Percentiles rank a stretch among this genome's conserved stretches.
phyloP scores from a whole-genome alignment of 331 rosid species.

The Dryas integrifolia region DNA sequence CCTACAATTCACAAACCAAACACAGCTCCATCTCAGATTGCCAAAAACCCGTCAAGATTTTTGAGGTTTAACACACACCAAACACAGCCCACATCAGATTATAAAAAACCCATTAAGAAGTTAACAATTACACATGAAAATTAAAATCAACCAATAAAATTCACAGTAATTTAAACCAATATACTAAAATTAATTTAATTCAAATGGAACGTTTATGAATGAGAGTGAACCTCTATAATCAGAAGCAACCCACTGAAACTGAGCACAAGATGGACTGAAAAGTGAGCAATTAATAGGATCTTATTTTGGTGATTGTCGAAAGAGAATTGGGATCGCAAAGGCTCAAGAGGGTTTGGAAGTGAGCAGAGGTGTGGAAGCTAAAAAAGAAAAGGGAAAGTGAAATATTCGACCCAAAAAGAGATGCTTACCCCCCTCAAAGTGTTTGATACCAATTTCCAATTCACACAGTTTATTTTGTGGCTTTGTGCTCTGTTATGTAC shows the following conservation, averaged over 20 bases:
- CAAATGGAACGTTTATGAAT: neutral
- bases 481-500: constrained; percentile 1
- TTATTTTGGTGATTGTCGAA: neutral
- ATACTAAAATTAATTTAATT: neutral
- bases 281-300: constrained; percentile 16
- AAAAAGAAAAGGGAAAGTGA: constrained; percentile 31
- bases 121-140: neutral
- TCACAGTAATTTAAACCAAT: neutral
- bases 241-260: neutral
- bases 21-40: constrained; percentile 24
- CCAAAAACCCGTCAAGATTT: constrained; percentile 9
- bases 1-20: constrained; percentile 40
- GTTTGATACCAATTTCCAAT: constrained; percentile 33
- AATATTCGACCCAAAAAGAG: constrained; percentile 40
- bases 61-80: neutral
- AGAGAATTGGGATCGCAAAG: constrained; percentile 7
- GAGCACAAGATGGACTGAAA: neutral
- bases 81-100: neutral
- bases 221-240: constrained; percentile 17
- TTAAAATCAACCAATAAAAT: neutral
- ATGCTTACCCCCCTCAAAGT: constrained; percentile 40
- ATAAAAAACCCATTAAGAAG: neutral
- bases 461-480: constrained; percentile 6
- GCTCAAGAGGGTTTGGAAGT: constrained; percentile 6
- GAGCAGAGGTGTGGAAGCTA: constrained; percentile 2